Conservation (phyloP, 192 early-diverging fungal species). For the Oehlia diaphana region DNA sequence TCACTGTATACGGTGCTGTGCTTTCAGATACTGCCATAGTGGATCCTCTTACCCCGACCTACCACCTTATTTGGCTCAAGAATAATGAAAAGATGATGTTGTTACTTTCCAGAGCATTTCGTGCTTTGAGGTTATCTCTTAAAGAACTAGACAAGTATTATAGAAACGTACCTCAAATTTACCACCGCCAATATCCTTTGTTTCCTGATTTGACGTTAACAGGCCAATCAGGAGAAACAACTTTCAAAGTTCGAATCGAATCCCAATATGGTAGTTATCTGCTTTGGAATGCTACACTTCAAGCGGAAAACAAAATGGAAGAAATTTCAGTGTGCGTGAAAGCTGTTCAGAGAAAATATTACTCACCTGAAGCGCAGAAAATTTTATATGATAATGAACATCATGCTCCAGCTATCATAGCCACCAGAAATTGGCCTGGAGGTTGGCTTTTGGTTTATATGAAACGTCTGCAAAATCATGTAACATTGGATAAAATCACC, state of each 20-base stretch:
- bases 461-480: neutral
- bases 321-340: neutral
- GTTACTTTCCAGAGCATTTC: neutral
- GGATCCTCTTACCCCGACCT: too few relatives aligned
- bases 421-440: neutral
- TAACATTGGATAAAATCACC: neutral
- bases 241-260: neutral
- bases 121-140: neutral
- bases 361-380: neutral
- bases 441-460: slow-evolving; percentile 6
- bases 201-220: neutral
- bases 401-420: neutral
- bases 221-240: neutral
- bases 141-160: neutral
- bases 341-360: neutral
- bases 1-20: too few relatives aligned
- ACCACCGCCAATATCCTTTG: neutral
- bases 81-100: neutral
- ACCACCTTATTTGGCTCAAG: too few relatives aligned
- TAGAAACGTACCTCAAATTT: neutral
- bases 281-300: neutral
- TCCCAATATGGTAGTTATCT: neutral
- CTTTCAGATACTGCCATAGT: too few relatives aligned
- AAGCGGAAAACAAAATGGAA: neutral
- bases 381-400: neutral